These are phyloP conservation scores for Handroanthus guayacan DNA, from an alignment of 257 asterid genomes.

Conservation along the genomic window DNA sequence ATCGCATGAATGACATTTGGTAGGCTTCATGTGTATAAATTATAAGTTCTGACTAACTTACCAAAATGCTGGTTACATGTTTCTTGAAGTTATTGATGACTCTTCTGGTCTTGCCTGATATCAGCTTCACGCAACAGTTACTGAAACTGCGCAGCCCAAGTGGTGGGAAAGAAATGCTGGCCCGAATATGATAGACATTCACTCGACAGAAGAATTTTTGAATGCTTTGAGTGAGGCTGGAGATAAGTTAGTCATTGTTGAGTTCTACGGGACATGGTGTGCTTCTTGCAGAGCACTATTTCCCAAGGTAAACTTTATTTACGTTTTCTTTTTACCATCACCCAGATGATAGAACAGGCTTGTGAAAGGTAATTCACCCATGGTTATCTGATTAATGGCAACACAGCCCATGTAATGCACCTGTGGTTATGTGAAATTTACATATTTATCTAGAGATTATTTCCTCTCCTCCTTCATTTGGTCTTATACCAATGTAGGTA, in stretches of 20 bases:
- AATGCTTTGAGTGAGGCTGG: slow-evolving; percentile 74
- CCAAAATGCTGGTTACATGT: not conserved
- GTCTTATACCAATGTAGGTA: not conserved
- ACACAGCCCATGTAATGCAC: not conserved
- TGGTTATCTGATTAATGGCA: not conserved
- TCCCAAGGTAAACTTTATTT: slow-evolving; percentile 58
- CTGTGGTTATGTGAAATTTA: not conserved
- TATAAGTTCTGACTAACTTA: not conserved
- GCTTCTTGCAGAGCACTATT: slow-evolving; percentile 84
- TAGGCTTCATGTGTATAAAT: not conserved
- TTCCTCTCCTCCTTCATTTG: not conserved
- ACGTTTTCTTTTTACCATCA: not conserved
- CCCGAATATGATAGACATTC: slow-evolving; percentile 80
- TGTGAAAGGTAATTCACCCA: not conserved
- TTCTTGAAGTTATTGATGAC: not conserved
- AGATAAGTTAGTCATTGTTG: slow-evolving; percentile 75
- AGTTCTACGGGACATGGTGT: slow-evolving; percentile 86
- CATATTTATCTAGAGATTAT: not conserved
- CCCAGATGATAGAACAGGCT: not conserved
- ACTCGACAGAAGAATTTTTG: slow-evolving; percentile 71
- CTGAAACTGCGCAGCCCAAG: slow-evolving; percentile 67
- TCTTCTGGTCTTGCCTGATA: not conserved
- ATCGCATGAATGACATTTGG: not conserved
- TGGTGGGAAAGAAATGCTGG: slow-evolving; percentile 87
- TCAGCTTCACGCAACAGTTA: slow-evolving; percentile 59